Evolutionary conservation across 129 eudicot genomes (phyloP).

Genomic region (Helichrysum umbraculigerum): DNA sequence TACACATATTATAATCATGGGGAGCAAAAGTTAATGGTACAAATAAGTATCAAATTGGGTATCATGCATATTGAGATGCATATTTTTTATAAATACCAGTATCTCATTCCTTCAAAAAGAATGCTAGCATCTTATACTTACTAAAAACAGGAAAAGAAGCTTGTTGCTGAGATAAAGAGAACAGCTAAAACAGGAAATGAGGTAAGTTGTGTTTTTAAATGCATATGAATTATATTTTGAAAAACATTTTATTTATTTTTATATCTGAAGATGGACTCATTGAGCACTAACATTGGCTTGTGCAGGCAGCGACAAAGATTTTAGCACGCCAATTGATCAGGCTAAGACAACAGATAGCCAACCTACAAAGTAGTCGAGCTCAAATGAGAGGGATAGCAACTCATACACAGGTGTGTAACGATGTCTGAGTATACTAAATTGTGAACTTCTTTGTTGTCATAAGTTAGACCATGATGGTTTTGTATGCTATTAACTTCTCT

Average conservation of each 20-base stretch:
- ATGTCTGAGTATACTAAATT: neutral
- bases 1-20: neutral
- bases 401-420: constrained; percentile 76
- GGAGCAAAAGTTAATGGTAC: neutral
- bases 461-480: constrained; percentile 6
- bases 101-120: neutral
- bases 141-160: constrained; percentile 82
- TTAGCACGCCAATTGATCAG: constrained; percentile 92
- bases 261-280: constrained; percentile 14
- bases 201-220: constrained; percentile 42
- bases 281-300: constrained; percentile 23
- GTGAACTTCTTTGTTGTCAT: constrained; percentile 9
- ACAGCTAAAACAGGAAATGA: constrained; percentile 97
- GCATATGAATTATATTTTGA: neutral
- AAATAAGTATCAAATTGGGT: constrained; percentile 7
- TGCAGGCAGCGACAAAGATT: constrained; percentile 86
- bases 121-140: constrained; percentile 11
- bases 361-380: constrained; percentile 94
- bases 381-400: constrained; percentile 98
- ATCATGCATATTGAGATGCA: neutral
- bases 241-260: neutral
- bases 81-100: neutral
- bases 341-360: constrained; percentile 96
- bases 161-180: constrained; percentile 94
- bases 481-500: constrained; percentile 21